phyloP scores from a whole-genome alignment of 305 asterid species.

The Fraxinus xanthoxyloides region DNA sequence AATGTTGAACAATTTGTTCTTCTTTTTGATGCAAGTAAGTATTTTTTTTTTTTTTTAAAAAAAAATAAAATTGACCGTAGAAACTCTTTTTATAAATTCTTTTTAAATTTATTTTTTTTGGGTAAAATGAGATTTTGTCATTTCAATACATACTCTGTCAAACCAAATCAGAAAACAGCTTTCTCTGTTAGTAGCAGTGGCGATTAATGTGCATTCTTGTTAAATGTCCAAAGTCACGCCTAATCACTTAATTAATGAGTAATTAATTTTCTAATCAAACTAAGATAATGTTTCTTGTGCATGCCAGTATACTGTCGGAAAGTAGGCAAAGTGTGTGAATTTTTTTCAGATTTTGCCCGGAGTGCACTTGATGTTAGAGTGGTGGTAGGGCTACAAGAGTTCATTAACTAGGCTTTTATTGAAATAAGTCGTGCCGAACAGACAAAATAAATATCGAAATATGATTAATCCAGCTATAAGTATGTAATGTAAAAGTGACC shows the following conservation, averaged over 20 bases:
- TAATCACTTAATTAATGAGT: conserved; percentile 36
- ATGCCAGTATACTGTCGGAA: not conserved
- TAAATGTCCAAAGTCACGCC: conserved; percentile 69
- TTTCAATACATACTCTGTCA: conserved; percentile 21
- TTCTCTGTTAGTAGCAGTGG: conserved; percentile 33
- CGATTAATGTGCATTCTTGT: conserved; percentile 49
- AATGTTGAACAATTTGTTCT: conserved; percentile 73
- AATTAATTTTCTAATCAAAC: conserved; percentile 27
- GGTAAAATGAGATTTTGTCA: not conserved
- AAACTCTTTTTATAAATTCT: not conserved
- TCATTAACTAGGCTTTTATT: conserved; percentile 21
- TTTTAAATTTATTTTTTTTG: not conserved
- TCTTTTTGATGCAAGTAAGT: conserved; percentile 91
- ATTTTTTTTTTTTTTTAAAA: not conserved
- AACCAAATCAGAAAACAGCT: conserved; percentile 45
- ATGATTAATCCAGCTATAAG: not conserved
- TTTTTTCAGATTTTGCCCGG: conserved; percentile 51
- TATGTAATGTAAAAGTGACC: conserved; percentile 37
- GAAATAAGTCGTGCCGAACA: not conserved
- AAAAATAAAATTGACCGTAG: not conserved
- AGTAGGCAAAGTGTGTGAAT: conserved; percentile 15
- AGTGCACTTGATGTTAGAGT: conserved; percentile 58
- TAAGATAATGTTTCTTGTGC: conserved; percentile 3
- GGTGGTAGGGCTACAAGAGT: conserved; percentile 31
- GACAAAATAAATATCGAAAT: not conserved